A percentile compares a stretch with the other conserved stretches of the same genome.
Conservation (phyloP, 805 yeast species). For the Yamadazyma insecticola region DNA sequence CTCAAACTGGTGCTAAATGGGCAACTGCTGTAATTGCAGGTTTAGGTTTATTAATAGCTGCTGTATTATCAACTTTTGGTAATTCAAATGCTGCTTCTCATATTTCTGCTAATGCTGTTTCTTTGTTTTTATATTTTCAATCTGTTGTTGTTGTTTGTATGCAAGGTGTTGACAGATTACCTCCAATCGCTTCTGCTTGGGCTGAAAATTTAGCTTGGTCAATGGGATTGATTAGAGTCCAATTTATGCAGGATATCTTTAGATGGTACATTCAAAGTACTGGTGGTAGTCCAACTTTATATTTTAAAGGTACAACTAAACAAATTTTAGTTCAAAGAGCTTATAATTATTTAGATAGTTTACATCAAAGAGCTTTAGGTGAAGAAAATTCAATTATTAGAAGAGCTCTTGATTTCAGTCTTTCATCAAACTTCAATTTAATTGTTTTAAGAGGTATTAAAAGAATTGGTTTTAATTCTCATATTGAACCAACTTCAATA, state of each 20-base stretch:
- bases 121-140: slow-evolving; percentile 84
- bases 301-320: slow-evolving; percentile 55
- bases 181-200: slow-evolving; percentile 94
- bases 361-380: slow-evolving; percentile 17
- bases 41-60: slow-evolving; percentile 77
- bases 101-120: slow-evolving; percentile 79
- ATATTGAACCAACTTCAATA: slow-evolving; percentile 77
- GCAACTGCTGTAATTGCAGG: slow-evolving; percentile 91
- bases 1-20: slow-evolving; percentile 84
- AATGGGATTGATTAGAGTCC: slow-evolving; percentile 77
- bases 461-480: slow-evolving; percentile 71
- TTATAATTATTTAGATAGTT: slow-evolving; percentile 22
- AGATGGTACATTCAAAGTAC: slow-evolving; percentile 85
- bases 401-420: slow-evolving; percentile 30
- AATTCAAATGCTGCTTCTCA: slow-evolving; percentile 87
- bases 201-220: slow-evolving; percentile 91
- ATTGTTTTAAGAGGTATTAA: slow-evolving; percentile 81
- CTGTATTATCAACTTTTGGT: slow-evolving; percentile 77
- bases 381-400: slow-evolving; percentile 7
- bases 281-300: slow-evolving; percentile 78
- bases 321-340: slow-evolving; percentile 77
- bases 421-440: slow-evolving; percentile 53
- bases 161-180: slow-evolving; percentile 81
- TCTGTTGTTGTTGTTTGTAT: slow-evolving; percentile 77
- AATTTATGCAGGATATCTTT: slow-evolving; percentile 80